These are phyloP conservation scores for Arthrobotrys iridis DNA, from an alignment of 2,329 filamentous ascomycete species.

Conservation along the genomic window DNA sequence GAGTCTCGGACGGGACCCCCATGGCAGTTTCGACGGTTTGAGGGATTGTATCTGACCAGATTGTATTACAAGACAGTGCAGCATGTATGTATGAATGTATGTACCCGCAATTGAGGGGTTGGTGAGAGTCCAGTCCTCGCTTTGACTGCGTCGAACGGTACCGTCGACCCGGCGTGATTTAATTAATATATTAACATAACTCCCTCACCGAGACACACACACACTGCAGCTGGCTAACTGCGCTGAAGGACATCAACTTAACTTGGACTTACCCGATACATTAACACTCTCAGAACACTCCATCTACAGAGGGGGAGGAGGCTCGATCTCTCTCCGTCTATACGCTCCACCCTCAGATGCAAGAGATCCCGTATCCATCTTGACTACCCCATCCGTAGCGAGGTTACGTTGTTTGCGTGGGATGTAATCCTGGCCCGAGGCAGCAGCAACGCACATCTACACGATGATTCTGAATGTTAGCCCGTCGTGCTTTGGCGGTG, in stretches of 20 bases:
- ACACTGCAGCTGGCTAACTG: neutral
- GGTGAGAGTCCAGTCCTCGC: neutral
- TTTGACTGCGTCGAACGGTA: neutral
- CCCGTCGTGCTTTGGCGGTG: slow-evolving; percentile 39
- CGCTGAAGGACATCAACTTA: neutral
- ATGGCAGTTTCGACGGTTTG: neutral
- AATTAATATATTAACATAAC: too few species aligned
- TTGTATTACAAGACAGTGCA: neutral
- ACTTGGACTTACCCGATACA: neutral
- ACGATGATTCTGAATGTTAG: slow-evolving; percentile 49
- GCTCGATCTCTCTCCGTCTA: neutral
- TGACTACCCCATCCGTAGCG: slow-evolving; percentile 9
- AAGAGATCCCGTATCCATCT: slow-evolving; percentile 8
- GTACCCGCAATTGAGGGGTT: slow-evolving; percentile 24
- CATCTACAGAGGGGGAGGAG: neutral
- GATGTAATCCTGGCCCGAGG: slow-evolving; percentile 36
- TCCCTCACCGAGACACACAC: slow-evolving; percentile 1
- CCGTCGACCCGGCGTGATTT: neutral
- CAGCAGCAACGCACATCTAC: slow-evolving; percentile 34
- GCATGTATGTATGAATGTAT: neutral
- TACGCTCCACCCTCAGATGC: slow-evolving; percentile 17
- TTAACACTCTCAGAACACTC: neutral
- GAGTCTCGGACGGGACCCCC: too few species aligned
- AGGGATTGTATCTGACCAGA: slow-evolving; percentile 2
- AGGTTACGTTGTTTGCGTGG: slow-evolving; percentile 12